Conservation (phyloP, 805 yeast genomes). For the Suhomyces sp. region DNA sequence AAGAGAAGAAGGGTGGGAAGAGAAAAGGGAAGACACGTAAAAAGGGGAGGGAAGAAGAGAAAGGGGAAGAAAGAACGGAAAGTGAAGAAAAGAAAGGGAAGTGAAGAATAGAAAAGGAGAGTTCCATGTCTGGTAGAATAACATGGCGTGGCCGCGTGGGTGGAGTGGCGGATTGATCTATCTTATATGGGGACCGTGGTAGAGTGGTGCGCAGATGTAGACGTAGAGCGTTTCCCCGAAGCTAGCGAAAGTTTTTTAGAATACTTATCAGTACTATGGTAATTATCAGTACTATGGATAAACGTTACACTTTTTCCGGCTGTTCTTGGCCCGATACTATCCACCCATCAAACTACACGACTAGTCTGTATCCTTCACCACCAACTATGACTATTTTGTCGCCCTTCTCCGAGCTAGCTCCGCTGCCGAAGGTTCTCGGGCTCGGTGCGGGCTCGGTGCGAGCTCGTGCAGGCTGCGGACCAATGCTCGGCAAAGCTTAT, state of each 20-base stretch:
- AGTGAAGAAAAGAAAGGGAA: neutral
- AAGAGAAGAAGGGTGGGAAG: neutral
- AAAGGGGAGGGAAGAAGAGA: neutral
- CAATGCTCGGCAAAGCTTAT: neutral
- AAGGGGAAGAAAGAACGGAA: too few species aligned
- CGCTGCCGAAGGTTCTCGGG: neutral
- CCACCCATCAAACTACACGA: too few species aligned
- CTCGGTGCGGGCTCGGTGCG: neutral
- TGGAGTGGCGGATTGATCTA: neutral
- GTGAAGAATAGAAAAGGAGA: too few species aligned
- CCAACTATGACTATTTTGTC: neutral
- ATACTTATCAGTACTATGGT: too few species aligned
- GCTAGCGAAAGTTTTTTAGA: neutral
- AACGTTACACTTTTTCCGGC: too few species aligned
- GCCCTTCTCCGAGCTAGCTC: neutral
- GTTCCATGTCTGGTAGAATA: neutral
- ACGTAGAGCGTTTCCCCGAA: neutral
- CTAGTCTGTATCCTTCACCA: too few species aligned
- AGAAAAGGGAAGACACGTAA: neutral
- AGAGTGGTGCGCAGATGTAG: neutral
- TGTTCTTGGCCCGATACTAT: too few species aligned
- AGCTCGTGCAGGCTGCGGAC: neutral
- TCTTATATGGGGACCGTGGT: neutral
- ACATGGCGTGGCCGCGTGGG: neutral
- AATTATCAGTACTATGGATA: too few species aligned